These are phyloP conservation scores for Moniliophthora roreri DNA, from an alignment of 1,284 basidiomycete genomes.

Conservation along the genomic window DNA sequence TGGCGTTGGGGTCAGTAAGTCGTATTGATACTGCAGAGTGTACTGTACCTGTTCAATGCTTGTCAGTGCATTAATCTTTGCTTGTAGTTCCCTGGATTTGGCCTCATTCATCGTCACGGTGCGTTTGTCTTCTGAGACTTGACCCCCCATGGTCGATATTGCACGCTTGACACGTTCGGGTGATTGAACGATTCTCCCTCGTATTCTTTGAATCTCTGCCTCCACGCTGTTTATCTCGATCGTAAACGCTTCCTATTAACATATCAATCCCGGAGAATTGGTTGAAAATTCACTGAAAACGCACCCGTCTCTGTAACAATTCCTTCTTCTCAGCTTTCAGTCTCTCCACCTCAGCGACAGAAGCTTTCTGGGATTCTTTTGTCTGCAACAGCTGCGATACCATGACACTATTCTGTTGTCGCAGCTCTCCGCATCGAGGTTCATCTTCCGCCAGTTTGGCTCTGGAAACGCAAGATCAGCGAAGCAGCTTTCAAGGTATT, in stretches of 20 bases:
- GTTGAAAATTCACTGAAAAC: constrained; percentile 4
- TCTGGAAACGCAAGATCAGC: constrained; percentile 33
- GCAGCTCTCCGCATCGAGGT: constrained; percentile 63
- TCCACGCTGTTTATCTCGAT: constrained; percentile 54
- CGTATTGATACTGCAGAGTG: neutral
- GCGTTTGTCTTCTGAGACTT: constrained; percentile 61
- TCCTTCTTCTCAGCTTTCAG: constrained; percentile 68
- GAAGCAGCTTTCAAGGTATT: neutral
- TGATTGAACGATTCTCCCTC: constrained; percentile 80
- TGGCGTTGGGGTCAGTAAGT: constrained; percentile 1
- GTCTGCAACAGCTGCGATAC: constrained; percentile 64
- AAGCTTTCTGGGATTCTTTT: constrained; percentile 61
- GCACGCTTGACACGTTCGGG: constrained; percentile 83
- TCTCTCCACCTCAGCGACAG: constrained; percentile 59
- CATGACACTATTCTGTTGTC: constrained; percentile 60
- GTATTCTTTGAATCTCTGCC: constrained; percentile 60
- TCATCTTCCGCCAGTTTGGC: constrained; percentile 69
- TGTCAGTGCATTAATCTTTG: constrained; percentile 70
- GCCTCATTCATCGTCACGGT: constrained; percentile 60
- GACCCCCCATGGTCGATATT: constrained; percentile 69
- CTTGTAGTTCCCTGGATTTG: constrained; percentile 73
- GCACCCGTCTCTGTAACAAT: constrained; percentile 56
- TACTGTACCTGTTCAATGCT: constrained; percentile 69
- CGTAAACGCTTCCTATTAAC: constrained; percentile 54
- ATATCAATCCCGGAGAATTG: constrained; percentile 5